Base-by-base conservation (phyloP, 202 grass and related monocot genomes). In the Carex sylvatica region DNA sequence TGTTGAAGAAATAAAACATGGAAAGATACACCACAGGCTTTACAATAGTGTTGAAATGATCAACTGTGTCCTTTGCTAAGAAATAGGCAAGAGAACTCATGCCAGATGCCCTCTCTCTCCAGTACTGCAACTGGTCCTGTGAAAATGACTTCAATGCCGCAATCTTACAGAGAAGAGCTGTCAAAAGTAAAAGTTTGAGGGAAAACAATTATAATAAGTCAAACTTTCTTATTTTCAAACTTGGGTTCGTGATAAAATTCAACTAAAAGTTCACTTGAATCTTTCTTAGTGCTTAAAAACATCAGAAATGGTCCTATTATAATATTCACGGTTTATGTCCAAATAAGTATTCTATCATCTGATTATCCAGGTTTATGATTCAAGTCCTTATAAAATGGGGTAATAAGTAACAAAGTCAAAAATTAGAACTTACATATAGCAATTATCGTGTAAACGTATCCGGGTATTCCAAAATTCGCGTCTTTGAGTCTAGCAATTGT, bases 1-100 rank as follows among this genome's bases (percentile, higher is more conserved):
- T 98, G 60, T 91, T 98, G 89, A 98, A 95, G 86, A 79, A 98
- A 86, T 98, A 98, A 84, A 98, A 98, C 95, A 98, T 98, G 79
- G 92, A 98, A 15, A 98, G 90, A 81, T 98, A 98, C 82, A 88
- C 82, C 40, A 98, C 92, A 0, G 95, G 95, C 38, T 98, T 98
- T 16, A 98, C 70, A 81, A 85, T 61, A 1, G 91, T 95, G 78
- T 87, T 98, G 78, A 98, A 95, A 83, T 98, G 95, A 71, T 98
- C 95, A 64, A 95, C 61, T 52, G 95, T 94, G 51, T 98, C 95
- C 86, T 88, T 91, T 4, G 95, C 83, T 83, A 98, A 90, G 76
- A 94, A 98, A 85, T 98, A 98, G 4, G 92, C 95, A 44, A 95
- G 35, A 1, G 95, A 86, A 85, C 95, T 98, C 95, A 98, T 98